Percentiles rank a stretch among this genome's conserved stretches.
Evolutionary conservation across 2,329 filamentous ascomycete species (phyloP).

Genomic region (Clonostachys sp.): DNA sequence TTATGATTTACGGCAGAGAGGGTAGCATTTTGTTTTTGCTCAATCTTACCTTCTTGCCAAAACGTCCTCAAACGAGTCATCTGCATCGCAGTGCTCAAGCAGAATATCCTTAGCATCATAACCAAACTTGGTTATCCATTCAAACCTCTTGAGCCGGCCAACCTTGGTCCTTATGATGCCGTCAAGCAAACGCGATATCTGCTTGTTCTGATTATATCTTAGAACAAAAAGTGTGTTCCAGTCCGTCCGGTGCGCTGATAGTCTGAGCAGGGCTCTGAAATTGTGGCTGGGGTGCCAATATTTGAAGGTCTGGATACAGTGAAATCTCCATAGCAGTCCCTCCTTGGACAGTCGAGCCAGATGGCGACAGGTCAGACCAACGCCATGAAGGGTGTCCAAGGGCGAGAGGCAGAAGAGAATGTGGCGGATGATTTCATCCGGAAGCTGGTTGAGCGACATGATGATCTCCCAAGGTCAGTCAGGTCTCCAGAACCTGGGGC

Average conservation of each 20-base stretch:
- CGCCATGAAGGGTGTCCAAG: slow-evolving; percentile 40
- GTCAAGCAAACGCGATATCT: slow-evolving; percentile 54
- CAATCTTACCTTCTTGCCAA: slow-evolving; percentile 61
- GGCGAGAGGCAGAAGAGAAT: slow-evolving; percentile 64
- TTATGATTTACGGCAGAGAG: background rate
- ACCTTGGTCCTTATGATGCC: slow-evolving; percentile 67
- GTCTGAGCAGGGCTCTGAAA: slow-evolving; percentile 50
- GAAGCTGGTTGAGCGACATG: slow-evolving; percentile 47
- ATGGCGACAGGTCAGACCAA: slow-evolving; percentile 55
- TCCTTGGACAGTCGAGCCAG: slow-evolving; percentile 64
- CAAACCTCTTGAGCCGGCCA: slow-evolving; percentile 64
- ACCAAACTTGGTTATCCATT: slow-evolving; percentile 66
- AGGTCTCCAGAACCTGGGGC: too few species aligned
- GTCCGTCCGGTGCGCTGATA: slow-evolving; percentile 50
- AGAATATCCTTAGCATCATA: slow-evolving; percentile 89
- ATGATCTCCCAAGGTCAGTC: slow-evolving; percentile 2
- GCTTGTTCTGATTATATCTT: slow-evolving; percentile 47
- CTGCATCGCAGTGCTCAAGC: slow-evolving; percentile 56
- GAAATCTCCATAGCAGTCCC: slow-evolving; percentile 72
- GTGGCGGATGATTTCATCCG: slow-evolving; percentile 80
- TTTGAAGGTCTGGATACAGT: slow-evolving; percentile 65
- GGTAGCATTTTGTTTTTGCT: background rate
- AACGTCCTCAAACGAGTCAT: slow-evolving; percentile 63
- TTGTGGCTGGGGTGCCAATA: slow-evolving; percentile 70
- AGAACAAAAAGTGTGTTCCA: slow-evolving; percentile 70